Conservation (phyloP, 2,329 filamentous ascomycete genomes). For the Thielaviopsis ethacetica region DNA sequence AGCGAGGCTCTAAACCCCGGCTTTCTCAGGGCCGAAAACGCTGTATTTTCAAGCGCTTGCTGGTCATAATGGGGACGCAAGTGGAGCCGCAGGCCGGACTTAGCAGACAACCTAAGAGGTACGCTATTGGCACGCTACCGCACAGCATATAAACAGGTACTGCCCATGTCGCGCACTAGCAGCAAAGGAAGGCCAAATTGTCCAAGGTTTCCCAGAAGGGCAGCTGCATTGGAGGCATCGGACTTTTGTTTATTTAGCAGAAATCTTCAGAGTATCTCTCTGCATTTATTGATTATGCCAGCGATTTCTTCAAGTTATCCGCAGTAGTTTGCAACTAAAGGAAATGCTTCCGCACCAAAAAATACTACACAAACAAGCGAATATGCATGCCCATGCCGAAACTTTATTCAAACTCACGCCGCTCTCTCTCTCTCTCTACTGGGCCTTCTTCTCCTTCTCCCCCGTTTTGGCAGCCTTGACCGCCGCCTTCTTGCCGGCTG, state of each 20-base stretch:
- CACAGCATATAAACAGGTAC: not conserved
- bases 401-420: not conserved
- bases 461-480: not conserved
- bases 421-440: not conserved
- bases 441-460: slow-evolving; percentile 16
- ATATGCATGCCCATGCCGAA: not conserved
- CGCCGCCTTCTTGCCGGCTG: slow-evolving; percentile 10
- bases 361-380: too few species aligned
- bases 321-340: too few species aligned
- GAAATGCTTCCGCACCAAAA: too few species aligned
- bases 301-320: too few species aligned
- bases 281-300: too few species aligned
- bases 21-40: not conserved
- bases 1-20: not conserved
- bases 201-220: not conserved
- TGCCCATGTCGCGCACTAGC: not conserved
- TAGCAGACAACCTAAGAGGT: not conserved
- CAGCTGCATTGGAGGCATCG: too few species aligned
- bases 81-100: not conserved
- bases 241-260: too few species aligned
- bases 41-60: not conserved
- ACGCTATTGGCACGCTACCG: not conserved
- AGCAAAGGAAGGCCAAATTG: not conserved
- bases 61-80: not conserved
- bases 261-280: too few species aligned